These are phyloP conservation scores for Quercus tomentella DNA, from an alignment of 331 rosid genomes.

Conservation along the genomic window DNA sequence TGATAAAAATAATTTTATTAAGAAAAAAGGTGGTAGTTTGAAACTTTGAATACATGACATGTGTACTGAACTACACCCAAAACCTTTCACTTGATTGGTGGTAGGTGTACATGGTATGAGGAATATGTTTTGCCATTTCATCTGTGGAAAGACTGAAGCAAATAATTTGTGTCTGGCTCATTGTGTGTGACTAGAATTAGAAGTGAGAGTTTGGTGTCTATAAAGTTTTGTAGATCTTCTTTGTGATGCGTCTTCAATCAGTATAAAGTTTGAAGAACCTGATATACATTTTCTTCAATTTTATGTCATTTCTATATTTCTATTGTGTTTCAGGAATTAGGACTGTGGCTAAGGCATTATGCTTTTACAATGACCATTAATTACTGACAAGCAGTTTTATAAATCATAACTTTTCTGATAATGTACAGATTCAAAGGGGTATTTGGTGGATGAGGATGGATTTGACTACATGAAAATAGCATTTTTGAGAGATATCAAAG, in stretches of 20 bases:
- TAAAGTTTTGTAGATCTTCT: not conserved
- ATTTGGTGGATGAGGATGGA: slow-evolving; percentile 97
- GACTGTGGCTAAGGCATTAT: not conserved
- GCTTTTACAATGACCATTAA: not conserved
- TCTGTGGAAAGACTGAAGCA: not conserved
- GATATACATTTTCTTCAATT: not conserved
- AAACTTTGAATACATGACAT: too few relatives aligned
- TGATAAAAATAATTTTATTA: too few relatives aligned
- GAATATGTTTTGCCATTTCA: not conserved
- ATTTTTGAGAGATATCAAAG: slow-evolving; percentile 83
- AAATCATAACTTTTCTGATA: slow-evolving; percentile 7
- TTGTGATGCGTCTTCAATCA: not conserved
- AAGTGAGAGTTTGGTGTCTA: not conserved
- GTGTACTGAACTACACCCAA: too few relatives aligned
- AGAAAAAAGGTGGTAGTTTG: too few relatives aligned
- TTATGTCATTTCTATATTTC: not conserved
- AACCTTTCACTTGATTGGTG: not conserved
- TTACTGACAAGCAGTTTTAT: not conserved
- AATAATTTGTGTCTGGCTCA: not conserved
- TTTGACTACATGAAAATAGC: slow-evolving; percentile 90
- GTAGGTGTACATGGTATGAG: not conserved
- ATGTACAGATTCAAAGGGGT: slow-evolving; percentile 89
- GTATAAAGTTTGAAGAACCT: not conserved
- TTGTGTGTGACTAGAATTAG: not conserved
- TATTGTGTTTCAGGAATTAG: not conserved